Evolutionary conservation across 2,329 filamentous ascomycete genomes (phyloP).

Genomic region (Neophaeococcomyces mojaviensis): DNA sequence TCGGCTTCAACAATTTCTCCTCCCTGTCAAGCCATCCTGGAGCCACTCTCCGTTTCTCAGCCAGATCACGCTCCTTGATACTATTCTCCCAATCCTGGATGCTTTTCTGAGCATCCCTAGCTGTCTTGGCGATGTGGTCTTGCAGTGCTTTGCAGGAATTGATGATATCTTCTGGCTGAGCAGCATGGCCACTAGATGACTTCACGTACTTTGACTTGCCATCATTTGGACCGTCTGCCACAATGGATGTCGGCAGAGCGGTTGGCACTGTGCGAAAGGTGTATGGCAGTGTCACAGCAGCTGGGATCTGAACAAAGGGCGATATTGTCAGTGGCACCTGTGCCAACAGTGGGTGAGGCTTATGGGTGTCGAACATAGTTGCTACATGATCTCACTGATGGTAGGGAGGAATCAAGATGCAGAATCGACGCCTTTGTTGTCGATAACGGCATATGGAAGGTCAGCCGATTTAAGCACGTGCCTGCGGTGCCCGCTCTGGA

Average conservation of each 20-base stretch:
- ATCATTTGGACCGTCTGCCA: conserved; percentile 42
- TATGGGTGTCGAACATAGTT: conserved; percentile 39
- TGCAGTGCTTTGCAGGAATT: conserved; percentile 72
- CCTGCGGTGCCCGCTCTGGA: too few species aligned
- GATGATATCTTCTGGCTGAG: conserved; percentile 79
- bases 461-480: neutral
- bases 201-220: conserved; percentile 64
- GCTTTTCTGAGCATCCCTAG: conserved; percentile 59
- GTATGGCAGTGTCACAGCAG: conserved; percentile 85
- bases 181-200: conserved; percentile 69
- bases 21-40: conserved; percentile 59
- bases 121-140: conserved; percentile 63
- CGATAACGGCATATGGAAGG: neutral
- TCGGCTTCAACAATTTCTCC: conserved; percentile 52
- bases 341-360: conserved; percentile 76
- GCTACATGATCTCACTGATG: neutral
- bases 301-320: conserved; percentile 84
- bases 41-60: conserved; percentile 56
- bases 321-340: conserved; percentile 92
- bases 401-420: neutral
- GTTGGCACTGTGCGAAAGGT: conserved; percentile 88
- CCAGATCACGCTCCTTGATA: conserved; percentile 51
- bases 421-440: neutral
- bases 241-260: conserved; percentile 67
- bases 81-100: conserved; percentile 63